These are phyloP conservation scores for Leccinum arenicola DNA, from an alignment of 768 basidiomycete genomes.

Conservation along the genomic window DNA sequence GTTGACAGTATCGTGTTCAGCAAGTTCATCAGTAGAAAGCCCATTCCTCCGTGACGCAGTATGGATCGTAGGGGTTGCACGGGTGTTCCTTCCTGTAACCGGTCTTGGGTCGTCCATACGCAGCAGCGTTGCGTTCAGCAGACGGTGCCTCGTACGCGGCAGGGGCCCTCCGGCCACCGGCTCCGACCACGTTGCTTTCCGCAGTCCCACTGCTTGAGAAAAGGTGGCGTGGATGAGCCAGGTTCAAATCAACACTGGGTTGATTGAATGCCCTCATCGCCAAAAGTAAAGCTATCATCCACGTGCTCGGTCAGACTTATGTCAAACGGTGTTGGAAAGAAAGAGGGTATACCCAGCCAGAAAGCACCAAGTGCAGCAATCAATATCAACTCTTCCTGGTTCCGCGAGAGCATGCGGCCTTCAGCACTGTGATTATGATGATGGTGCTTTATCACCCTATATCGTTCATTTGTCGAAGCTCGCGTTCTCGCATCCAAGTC, in stretches of 20 bases:
- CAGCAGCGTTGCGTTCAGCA: slow-evolving; percentile 30
- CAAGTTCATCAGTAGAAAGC: slow-evolving; percentile 40
- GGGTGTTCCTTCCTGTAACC: slow-evolving; percentile 44
- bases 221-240: slow-evolving; percentile 30
- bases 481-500: neutral
- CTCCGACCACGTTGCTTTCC: slow-evolving; percentile 34
- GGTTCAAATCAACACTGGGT: slow-evolving; percentile 26
- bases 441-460: slow-evolving; percentile 69
- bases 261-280: slow-evolving; percentile 40
- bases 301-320: slow-evolving; percentile 4
- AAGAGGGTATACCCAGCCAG: slow-evolving; percentile 62
- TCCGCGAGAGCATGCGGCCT: slow-evolving; percentile 54
- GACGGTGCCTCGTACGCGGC: slow-evolving; percentile 19
- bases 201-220: slow-evolving; percentile 35
- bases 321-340: neutral
- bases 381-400: slow-evolving; percentile 72
- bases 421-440: slow-evolving; percentile 45
- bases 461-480: neutral
- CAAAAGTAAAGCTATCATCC: slow-evolving; percentile 38
- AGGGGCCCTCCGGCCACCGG: slow-evolving; percentile 28
- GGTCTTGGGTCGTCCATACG: slow-evolving; percentile 28
- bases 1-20: neutral
- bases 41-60: slow-evolving; percentile 75
- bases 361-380: slow-evolving; percentile 70
- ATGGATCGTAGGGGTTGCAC: slow-evolving; percentile 57